phyloP scores from a whole-genome alignment of 2,329 filamentous ascomycete genomes.

The Talaromyces sp. region DNA sequence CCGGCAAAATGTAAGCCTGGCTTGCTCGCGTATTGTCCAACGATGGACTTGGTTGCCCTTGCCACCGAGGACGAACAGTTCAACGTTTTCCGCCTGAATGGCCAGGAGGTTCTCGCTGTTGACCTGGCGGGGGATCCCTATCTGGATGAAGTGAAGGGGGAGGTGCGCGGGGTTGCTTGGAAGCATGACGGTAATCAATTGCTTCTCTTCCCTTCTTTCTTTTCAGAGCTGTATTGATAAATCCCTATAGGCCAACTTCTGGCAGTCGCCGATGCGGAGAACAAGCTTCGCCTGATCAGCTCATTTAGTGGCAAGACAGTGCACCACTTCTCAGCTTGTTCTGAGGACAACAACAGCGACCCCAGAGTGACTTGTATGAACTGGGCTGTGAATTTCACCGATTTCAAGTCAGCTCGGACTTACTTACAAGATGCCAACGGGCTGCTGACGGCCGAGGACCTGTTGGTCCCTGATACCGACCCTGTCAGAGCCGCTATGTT shows the following conservation, averaged over 20 bases:
- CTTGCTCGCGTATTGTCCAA: slow-evolving; percentile 70
- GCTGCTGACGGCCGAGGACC: slow-evolving; percentile 36
- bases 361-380: slow-evolving; percentile 44
- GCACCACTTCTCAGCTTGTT: slow-evolving; percentile 55
- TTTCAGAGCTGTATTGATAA: background rate
- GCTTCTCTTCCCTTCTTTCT: background rate
- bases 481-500: slow-evolving; percentile 30
- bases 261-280: slow-evolving; percentile 79
- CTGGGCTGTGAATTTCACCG: slow-evolving; percentile 53
- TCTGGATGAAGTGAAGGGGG: slow-evolving; percentile 38
- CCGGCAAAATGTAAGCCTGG: slow-evolving; percentile 38
- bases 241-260: slow-evolving; percentile 55
- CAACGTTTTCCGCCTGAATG: slow-evolving; percentile 71
- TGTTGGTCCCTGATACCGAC: slow-evolving; percentile 35
- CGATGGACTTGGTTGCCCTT: slow-evolving; percentile 74
- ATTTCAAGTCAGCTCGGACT: slow-evolving; percentile 40
- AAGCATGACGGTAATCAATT: slow-evolving; percentile 58
- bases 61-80: slow-evolving; percentile 64
- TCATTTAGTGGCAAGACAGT: slow-evolving; percentile 77
- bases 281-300: slow-evolving; percentile 69
- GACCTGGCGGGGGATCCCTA: slow-evolving; percentile 35
- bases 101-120: slow-evolving; percentile 60
- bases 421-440: slow-evolving; percentile 32
- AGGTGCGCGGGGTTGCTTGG: slow-evolving; percentile 49
- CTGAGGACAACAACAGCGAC: slow-evolving; percentile 11